phyloP scores from a whole-genome alignment of 441 rosid genomes.

The Aleurites moluccanus region DNA sequence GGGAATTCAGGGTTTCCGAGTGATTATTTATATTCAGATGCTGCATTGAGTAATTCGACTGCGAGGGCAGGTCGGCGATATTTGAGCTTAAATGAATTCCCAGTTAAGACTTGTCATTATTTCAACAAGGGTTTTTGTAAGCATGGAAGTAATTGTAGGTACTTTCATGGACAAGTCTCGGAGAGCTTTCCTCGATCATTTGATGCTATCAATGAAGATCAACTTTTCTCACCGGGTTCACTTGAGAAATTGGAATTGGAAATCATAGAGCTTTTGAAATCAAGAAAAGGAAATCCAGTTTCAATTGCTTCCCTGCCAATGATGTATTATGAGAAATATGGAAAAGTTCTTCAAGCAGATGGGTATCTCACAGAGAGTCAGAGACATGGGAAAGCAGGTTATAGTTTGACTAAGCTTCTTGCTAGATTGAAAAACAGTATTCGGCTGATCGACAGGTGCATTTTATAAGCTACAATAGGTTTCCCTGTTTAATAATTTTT shows the following conservation, averaged over 20 bases:
- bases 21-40: constrained; percentile 39
- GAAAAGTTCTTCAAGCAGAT: constrained; percentile 65
- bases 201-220: constrained; percentile 42
- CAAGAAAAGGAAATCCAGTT: constrained; percentile 57
- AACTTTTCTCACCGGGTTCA: constrained; percentile 37
- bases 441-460: constrained; percentile 59
- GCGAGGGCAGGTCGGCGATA: constrained; percentile 30
- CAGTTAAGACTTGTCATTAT: constrained; percentile 55
- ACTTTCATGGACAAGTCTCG: constrained; percentile 45
- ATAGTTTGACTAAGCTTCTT: constrained; percentile 66
- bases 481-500: neutral
- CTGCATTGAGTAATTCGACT: constrained; percentile 29
- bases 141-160: constrained; percentile 66
- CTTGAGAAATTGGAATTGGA: constrained; percentile 59
- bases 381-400: constrained; percentile 73
- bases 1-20: constrained; percentile 35
- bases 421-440: constrained; percentile 49
- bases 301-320: constrained; percentile 71
- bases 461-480: neutral
- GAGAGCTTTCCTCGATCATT: constrained; percentile 39
- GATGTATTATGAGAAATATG: constrained; percentile 57
- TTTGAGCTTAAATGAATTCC: constrained; percentile 33
- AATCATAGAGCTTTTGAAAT: constrained; percentile 52
- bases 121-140: constrained; percentile 66
- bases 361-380: constrained; percentile 80